phyloP scores from a whole-genome alignment of 306 rosid genomes.

The Styphnolobium japonicum region DNA sequence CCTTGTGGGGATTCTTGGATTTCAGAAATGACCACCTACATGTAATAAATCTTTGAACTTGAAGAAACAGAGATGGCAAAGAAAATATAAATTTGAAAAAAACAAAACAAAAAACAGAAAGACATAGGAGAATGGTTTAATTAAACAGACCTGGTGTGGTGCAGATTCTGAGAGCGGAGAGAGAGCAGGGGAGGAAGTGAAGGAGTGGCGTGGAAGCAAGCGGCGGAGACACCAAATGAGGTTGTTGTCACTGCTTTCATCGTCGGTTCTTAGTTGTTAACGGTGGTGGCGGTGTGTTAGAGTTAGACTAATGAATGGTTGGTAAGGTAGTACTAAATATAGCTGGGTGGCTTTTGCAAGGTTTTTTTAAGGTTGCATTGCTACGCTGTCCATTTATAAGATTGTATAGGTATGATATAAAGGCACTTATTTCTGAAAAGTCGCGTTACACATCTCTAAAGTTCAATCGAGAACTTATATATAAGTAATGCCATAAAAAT shows the following conservation, averaged over 20 bases:
- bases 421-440: too few species aligned
- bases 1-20: slow-evolving; percentile 4
- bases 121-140: background rate
- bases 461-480: too few species aligned
- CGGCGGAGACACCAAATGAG: slow-evolving; percentile 38
- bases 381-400: too few species aligned
- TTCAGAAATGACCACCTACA: slow-evolving; percentile 30
- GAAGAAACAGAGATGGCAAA: background rate
- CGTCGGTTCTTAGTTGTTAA: background rate
- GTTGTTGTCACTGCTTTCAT: slow-evolving; percentile 34
- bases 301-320: too few species aligned
- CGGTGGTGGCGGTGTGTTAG: too few species aligned
- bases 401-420: too few species aligned
- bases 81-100: too few species aligned
- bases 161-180: background rate
- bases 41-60: background rate
- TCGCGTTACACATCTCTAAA: too few species aligned
- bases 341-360: too few species aligned
- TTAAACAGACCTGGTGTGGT: slow-evolving; percentile 8
- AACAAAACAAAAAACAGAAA: background rate
- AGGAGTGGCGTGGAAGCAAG: slow-evolving; percentile 27
- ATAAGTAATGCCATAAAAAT: too few species aligned
- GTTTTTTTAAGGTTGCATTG: too few species aligned
- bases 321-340: too few species aligned
- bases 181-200: background rate